These are phyloP conservation scores for Saxophila tyrrhenica DNA, from an alignment of 495 filamentous ascomycete genomes.

Conservation along the genomic window DNA sequence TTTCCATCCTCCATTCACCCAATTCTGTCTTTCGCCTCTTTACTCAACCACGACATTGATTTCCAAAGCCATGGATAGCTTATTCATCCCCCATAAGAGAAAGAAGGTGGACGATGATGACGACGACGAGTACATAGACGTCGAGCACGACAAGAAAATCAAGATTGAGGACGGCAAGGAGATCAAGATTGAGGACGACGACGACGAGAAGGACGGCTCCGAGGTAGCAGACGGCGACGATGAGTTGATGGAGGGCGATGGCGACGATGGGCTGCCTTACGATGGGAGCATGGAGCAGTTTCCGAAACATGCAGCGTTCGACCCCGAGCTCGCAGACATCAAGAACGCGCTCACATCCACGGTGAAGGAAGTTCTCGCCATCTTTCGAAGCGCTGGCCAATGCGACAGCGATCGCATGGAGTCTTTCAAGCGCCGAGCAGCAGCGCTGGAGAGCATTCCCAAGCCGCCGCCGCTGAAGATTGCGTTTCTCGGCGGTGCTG, in stretches of 20 bases:
- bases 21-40: too few relatives aligned
- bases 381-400: not conserved
- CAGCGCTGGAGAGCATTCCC: not conserved
- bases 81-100: not conserved
- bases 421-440: not conserved
- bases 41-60: too few relatives aligned
- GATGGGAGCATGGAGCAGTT: slow-evolving; percentile 1
- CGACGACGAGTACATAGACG: not conserved
- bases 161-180: not conserved
- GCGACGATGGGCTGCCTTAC: not conserved
- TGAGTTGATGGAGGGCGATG: too few relatives aligned
- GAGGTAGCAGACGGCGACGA: not conserved
- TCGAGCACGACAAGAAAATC: not conserved
- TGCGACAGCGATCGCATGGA: not conserved
- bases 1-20: not conserved
- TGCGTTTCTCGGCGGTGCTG: slow-evolving; percentile 9
- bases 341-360: not conserved
- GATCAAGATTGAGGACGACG: not conserved
- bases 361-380: not conserved
- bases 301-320: slow-evolving; percentile 6
- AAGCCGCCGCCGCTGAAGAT: slow-evolving; percentile 2
- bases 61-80: not conserved
- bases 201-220: not conserved
- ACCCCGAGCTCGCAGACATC: not conserved
- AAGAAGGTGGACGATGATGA: not conserved